A percentile compares a stretch with the other conserved stretches of the same genome.
These are phyloP conservation scores for Amanita inopinata DNA, from an alignment of 768 basidiomycete genomes.

Conservation along the genomic window DNA sequence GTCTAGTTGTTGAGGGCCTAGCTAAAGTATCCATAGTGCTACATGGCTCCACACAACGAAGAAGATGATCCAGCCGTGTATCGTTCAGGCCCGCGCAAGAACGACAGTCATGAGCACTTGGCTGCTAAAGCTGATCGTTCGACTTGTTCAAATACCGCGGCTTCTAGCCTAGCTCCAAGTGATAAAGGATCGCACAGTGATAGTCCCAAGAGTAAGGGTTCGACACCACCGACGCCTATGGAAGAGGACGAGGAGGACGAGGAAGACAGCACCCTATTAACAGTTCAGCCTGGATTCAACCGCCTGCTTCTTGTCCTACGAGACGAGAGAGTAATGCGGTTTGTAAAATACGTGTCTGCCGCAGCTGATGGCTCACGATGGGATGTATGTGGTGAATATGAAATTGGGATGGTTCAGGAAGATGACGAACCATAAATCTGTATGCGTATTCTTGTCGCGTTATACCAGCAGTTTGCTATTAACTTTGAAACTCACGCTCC, in stretches of 20 bases:
- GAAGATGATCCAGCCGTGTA: constrained; percentile 96
- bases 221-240: constrained; percentile 8
- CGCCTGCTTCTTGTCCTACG: constrained; percentile 79
- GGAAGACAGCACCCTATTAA: constrained; percentile 72
- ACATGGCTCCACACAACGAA: constrained; percentile 90
- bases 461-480: too few relatives aligned
- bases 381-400: constrained; percentile 91
- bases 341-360: constrained; percentile 91
- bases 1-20: constrained; percentile 7
- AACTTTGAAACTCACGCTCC: too few relatives aligned
- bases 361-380: constrained; percentile 85
- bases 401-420: constrained; percentile 72
- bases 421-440: too few relatives aligned
- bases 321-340: constrained; percentile 88
- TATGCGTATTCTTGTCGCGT: too few relatives aligned
- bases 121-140: constrained; percentile 8
- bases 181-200: not conserved
- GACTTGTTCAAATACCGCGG: not conserved
- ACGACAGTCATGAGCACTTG: constrained; percentile 18
- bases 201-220: not conserved
- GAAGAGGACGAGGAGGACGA: constrained; percentile 27
- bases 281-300: constrained; percentile 86
- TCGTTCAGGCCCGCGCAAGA: constrained; percentile 49
- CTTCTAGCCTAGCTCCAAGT: not conserved
- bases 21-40: constrained; percentile 45